phyloP scores from a whole-genome alignment of 2,329 filamentous ascomycete species.

The Botrytis paeoniae region DNA sequence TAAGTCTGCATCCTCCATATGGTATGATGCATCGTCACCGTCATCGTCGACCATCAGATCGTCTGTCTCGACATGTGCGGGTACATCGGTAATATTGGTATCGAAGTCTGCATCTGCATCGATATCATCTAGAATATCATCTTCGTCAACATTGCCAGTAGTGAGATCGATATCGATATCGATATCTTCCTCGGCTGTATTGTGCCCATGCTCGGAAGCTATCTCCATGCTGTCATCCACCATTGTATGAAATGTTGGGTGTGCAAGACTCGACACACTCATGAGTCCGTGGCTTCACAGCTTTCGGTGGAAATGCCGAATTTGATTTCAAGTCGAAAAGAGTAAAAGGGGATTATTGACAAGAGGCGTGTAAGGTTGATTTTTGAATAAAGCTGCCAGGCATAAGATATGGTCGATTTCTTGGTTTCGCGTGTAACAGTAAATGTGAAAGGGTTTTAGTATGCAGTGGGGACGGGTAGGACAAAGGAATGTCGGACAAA shows the following conservation, averaged over 20 bases:
- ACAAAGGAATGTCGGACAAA: not conserved
- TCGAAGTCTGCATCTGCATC: slow-evolving; percentile 37
- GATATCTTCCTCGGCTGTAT: slow-evolving; percentile 47
- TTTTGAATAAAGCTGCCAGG: not conserved
- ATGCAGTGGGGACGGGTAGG: not conserved
- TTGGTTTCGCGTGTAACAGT: slow-evolving; percentile 3
- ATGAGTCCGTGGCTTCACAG: slow-evolving; percentile 5
- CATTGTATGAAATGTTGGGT: slow-evolving; percentile 27
- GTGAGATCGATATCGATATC: slow-evolving; percentile 59
- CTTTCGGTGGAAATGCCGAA: not conserved
- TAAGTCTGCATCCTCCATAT: slow-evolving; percentile 38
- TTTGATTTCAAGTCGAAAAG: not conserved
- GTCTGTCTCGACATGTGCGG: slow-evolving; percentile 39
- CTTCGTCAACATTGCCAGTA: slow-evolving; percentile 46
- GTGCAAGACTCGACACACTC: slow-evolving; percentile 16
- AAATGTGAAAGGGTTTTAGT: slow-evolving; percentile 10
- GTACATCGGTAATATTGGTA: slow-evolving; percentile 13
- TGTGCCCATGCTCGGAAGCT: slow-evolving; percentile 45
- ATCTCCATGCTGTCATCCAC: slow-evolving; percentile 53
- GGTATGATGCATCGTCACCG: slow-evolving; percentile 39
- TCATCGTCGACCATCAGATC: slow-evolving; percentile 47
- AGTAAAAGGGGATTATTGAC: not conserved
- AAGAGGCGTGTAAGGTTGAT: not conserved
- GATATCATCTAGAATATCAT: slow-evolving; percentile 55
- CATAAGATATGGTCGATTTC: not conserved